phyloP scores from a whole-genome alignment of 352 stramenopile genomes.

The Globisporangium parvum region DNA sequence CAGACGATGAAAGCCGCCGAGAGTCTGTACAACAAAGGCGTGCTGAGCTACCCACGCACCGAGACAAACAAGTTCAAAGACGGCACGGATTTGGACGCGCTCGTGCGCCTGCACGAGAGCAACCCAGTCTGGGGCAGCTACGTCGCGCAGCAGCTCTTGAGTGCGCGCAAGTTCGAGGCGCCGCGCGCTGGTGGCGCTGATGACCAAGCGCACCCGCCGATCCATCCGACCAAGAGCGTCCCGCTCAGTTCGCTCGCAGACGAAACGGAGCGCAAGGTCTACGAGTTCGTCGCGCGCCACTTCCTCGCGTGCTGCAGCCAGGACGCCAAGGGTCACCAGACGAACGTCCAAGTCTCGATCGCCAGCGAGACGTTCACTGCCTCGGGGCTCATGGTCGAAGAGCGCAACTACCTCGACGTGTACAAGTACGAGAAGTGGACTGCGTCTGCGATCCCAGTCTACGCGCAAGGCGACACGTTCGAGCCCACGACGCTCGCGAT shows the following conservation, averaged over 20 bases:
- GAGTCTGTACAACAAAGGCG: slow-evolving; percentile 96
- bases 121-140: slow-evolving; percentile 78
- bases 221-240: slow-evolving; percentile 97
- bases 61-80: slow-evolving; percentile 99
- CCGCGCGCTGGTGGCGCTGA: slow-evolving; percentile 91
- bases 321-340: slow-evolving; percentile 90
- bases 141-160: slow-evolving; percentile 51
- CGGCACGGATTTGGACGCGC: slow-evolving; percentile 82
- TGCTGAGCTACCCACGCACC: slow-evolving; percentile 98
- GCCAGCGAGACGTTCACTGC: slow-evolving; percentile 81
- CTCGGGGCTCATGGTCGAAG: slow-evolving; percentile 86
- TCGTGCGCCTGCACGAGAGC: slow-evolving; percentile 70
- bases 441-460: slow-evolving; percentile 80
- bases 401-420: slow-evolving; percentile 93
- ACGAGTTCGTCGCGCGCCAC: slow-evolving; percentile 96
- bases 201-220: slow-evolving; percentile 97
- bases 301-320: slow-evolving; percentile 98
- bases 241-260: slow-evolving; percentile 61
- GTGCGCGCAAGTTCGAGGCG: slow-evolving; percentile 59
- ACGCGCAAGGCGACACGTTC: slow-evolving; percentile 73
- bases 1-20: slow-evolving; percentile 95
- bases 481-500: slow-evolving; percentile 62
- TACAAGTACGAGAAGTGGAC: slow-evolving; percentile 95
- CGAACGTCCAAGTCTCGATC: slow-evolving; percentile 88
- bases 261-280: slow-evolving; percentile 91